Conservation (phyloP, 805 yeast species). For the Dipodascus albidus region DNA sequence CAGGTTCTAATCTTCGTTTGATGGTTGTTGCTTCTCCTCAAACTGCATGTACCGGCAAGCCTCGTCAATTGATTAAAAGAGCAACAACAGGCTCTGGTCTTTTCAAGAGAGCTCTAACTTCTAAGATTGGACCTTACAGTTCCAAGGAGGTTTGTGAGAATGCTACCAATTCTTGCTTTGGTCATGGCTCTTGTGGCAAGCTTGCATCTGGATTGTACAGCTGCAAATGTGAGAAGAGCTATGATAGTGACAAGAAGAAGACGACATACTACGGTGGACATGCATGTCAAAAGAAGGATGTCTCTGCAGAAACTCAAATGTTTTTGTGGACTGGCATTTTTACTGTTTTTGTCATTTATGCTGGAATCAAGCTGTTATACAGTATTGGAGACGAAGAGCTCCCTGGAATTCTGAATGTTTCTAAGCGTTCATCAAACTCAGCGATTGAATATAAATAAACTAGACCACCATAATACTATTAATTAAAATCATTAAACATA, state of each 20-base stretch:
- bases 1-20: slow-evolving; percentile 2
- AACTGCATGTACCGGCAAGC: slow-evolving; percentile 2
- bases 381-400: slow-evolving; percentile 48
- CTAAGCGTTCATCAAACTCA: slow-evolving; percentile 20
- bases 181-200: slow-evolving; percentile 26
- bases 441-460: background rate
- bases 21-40: slow-evolving; percentile 8
- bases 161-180: slow-evolving; percentile 26
- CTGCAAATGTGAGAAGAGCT: slow-evolving; percentile 26
- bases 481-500: too few species aligned
- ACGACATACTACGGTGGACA: slow-evolving; percentile 30
- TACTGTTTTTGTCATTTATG: slow-evolving; percentile 33
- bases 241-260: slow-evolving; percentile 19
- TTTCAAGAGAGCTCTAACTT: slow-evolving; percentile 1
- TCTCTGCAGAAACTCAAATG: slow-evolving; percentile 53
- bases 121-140: slow-evolving; percentile 10
- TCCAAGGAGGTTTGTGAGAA: slow-evolving; percentile 24
- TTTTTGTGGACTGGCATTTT: slow-evolving; percentile 55
- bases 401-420: slow-evolving; percentile 59
- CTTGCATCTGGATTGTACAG: slow-evolving; percentile 19
- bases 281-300: slow-evolving; percentile 58
- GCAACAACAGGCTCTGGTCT: background rate
- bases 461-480: too few species aligned
- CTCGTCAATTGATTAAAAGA: background rate
- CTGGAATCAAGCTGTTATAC: slow-evolving; percentile 42